A percentile compares a stretch with the other conserved stretches of the same genome.
These are phyloP conservation scores for Globisporangium parvum DNA, from an alignment of 352 stramenopile genomes.

Conservation along the genomic window DNA sequence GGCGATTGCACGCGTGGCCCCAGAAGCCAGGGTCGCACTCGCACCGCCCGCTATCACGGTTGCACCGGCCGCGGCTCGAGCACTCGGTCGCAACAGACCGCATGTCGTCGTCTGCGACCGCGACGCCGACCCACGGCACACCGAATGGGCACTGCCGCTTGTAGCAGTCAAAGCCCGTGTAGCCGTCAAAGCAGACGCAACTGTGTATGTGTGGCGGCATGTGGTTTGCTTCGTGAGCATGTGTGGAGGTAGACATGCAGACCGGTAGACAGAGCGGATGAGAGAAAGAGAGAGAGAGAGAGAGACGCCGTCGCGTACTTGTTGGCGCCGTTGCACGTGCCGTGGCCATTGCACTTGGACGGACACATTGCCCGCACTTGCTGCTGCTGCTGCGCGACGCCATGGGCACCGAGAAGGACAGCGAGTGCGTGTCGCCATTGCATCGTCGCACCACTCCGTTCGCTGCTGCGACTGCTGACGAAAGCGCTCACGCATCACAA, in stretches of 20 bases:
- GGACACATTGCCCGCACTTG: conserved; percentile 27
- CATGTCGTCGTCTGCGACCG: conserved; percentile 30
- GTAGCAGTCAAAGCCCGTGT: conserved; percentile 86
- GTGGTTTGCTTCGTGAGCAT: not conserved
- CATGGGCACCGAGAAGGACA: not conserved
- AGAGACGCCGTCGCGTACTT: conserved; percentile 21
- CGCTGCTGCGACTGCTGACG: not conserved
- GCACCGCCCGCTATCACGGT: conserved; percentile 66
- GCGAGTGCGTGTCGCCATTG: not conserved
- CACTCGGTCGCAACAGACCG: conserved; percentile 47
- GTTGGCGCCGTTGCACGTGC: conserved; percentile 46
- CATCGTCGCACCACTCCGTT: not conserved
- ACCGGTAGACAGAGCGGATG: no score
- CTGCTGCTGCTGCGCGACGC: conserved; percentile 8
- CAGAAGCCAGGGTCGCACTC: conserved; percentile 73
- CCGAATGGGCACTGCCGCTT: conserved; percentile 66
- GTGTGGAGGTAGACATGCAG: not conserved
- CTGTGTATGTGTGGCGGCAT: conserved; percentile 26
- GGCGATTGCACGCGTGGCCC: conserved; percentile 54
- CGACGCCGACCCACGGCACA: conserved; percentile 52
- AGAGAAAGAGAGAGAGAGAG: not conserved
- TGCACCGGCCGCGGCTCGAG: conserved; percentile 73
- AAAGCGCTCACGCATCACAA: no score
- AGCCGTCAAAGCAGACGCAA: conserved; percentile 82
- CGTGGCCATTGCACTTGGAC: conserved; percentile 63